Evolutionary conservation across 306 rosid genomes (phyloP).

Genomic region (Clitoria ternatea): DNA sequence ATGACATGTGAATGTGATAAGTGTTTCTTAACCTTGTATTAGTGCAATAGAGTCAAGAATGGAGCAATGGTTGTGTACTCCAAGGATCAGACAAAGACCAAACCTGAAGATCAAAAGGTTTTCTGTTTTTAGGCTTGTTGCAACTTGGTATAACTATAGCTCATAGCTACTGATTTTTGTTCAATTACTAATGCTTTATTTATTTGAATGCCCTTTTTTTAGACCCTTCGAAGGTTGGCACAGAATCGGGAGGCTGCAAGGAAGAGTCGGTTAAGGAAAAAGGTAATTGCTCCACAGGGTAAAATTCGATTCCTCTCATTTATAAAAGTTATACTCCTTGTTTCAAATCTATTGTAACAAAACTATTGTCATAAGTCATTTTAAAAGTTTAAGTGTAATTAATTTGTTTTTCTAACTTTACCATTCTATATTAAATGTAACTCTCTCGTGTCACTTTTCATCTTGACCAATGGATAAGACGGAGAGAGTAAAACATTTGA

Average conservation of each 20-base stretch:
- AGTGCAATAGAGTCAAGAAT: conserved; percentile 50
- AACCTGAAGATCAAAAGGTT: conserved; percentile 63
- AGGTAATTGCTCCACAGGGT: conserved; percentile 36
- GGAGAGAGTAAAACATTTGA: too few relatives aligned
- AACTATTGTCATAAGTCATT: too few relatives aligned
- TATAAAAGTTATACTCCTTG: too few relatives aligned
- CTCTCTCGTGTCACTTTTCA: too few relatives aligned
- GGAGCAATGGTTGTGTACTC: conserved; percentile 53
- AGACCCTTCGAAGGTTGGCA: conserved; percentile 69
- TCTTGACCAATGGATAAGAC: too few relatives aligned
- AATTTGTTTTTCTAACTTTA: too few relatives aligned
- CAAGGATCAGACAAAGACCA: conserved; percentile 42
- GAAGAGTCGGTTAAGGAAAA: conserved; percentile 73
- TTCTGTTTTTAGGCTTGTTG: neutral
- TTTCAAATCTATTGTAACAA: too few relatives aligned
- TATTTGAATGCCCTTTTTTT: neutral
- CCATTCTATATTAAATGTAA: too few relatives aligned
- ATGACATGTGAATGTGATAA: neutral
- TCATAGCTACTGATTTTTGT: neutral
- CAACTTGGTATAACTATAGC: neutral
- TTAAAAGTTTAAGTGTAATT: too few relatives aligned
- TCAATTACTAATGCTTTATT: neutral
- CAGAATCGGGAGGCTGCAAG: conserved; percentile 80
- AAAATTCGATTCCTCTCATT: neutral
- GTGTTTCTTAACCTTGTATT: neutral